phyloP scores from a whole-genome alignment of 768 basidiomycete genomes.

The Russula ochroleuca region DNA sequence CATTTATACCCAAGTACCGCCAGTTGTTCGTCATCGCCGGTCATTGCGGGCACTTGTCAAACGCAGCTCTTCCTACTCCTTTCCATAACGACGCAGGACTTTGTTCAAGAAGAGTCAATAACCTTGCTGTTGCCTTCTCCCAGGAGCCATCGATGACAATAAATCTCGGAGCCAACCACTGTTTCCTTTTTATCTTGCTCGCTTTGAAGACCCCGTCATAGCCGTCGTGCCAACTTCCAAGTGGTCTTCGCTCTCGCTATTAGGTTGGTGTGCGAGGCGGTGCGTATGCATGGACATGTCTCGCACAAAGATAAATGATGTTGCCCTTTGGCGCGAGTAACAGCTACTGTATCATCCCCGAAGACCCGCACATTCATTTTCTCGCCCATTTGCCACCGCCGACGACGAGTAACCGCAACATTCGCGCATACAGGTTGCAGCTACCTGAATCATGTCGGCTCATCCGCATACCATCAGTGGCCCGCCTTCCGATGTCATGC shows the following conservation, averaged over 20 bases:
- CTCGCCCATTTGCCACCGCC: background rate
- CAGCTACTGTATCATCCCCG: background rate
- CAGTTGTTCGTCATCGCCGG: background rate
- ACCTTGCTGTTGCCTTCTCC: background rate
- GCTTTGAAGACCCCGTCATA: background rate
- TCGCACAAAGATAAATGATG: slow-evolving; percentile 5
- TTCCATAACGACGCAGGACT: background rate
- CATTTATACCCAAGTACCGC: background rate
- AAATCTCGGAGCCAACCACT: background rate
- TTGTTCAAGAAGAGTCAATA: background rate
- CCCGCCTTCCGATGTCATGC: background rate
- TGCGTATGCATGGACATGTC: background rate
- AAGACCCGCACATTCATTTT: background rate
- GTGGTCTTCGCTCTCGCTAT: background rate
- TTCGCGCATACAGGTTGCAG: background rate
- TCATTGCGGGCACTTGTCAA: background rate
- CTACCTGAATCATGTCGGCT: background rate
- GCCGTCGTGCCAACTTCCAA: no score
- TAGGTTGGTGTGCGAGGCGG: background rate
- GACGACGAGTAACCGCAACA: background rate
- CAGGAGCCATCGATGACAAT: background rate
- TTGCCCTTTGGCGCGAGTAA: background rate
- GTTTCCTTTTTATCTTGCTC: background rate
- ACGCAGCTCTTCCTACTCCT: background rate
- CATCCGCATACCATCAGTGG: background rate